phyloP scores from a whole-genome alignment of 2,329 filamentous ascomycete species.

The Niveomyces coronatus region DNA sequence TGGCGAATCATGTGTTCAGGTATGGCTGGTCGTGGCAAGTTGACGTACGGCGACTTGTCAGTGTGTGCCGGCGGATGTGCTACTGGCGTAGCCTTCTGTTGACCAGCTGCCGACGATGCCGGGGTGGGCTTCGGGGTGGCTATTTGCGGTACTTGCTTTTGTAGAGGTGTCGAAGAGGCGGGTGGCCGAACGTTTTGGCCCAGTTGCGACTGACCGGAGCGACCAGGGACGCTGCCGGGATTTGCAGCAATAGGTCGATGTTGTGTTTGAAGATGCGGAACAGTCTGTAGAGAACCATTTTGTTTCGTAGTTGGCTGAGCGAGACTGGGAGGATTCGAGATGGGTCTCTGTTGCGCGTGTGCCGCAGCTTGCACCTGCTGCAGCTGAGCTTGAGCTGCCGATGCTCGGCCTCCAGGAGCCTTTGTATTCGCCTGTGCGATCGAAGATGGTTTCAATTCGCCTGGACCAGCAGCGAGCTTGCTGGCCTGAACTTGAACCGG shows the following conservation, averaged over 20 bases:
- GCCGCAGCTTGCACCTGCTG: conserved; percentile 10
- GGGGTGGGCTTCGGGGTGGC: conserved; percentile 21
- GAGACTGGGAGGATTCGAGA: conserved; percentile 6
- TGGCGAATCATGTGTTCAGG: conserved; percentile 33
- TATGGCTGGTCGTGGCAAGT: conserved; percentile 26
- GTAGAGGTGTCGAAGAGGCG: conserved; percentile 21
- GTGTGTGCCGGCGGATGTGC: conserved; percentile 17
- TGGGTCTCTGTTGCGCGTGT: conserved; percentile 9
- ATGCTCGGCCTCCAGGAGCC: conserved; percentile 16
- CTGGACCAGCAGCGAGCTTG: conserved; percentile 21
- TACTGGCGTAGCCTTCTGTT: conserved; percentile 16
- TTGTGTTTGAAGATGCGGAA: conserved; percentile 11
- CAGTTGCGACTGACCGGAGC: conserved; percentile 12
- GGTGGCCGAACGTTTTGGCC: conserved; percentile 20
- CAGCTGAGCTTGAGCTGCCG: conserved; percentile 9
- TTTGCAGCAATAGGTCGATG: conserved; percentile 6
- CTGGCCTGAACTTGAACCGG: conserved; percentile 16
- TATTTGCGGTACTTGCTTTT: conserved; percentile 14
- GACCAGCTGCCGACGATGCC: conserved; percentile 16
- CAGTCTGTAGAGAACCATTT: conserved; percentile 6
- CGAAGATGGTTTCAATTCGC: conserved; percentile 28
- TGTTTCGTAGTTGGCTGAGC: background rate
- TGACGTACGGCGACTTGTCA: conserved; percentile 23
- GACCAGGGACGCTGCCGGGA: conserved; percentile 12
- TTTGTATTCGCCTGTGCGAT: conserved; percentile 19